A percentile compares a stretch with the other conserved stretches of the same genome.
Conservation (phyloP, 768 basidiomycete species). For the Russula virescens region DNA sequence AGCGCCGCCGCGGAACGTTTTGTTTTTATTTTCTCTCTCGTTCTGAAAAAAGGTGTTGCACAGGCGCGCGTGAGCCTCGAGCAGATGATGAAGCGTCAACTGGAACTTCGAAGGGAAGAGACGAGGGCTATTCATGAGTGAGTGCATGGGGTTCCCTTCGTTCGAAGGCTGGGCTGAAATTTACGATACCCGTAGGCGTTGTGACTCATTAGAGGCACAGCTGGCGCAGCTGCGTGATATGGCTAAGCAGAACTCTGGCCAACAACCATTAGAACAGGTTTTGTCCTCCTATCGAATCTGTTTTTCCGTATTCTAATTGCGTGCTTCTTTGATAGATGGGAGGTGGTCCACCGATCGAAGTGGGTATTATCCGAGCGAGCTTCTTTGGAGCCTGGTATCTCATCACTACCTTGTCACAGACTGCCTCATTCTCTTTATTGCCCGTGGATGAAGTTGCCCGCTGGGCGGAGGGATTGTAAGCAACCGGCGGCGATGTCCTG, state of each 20-base stretch:
- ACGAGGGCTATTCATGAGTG: conserved; percentile 65
- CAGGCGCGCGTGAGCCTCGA: conserved; percentile 80
- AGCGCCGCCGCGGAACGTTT: too few species aligned
- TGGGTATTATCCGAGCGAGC: neutral
- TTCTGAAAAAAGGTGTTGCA: neutral
- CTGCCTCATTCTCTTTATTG: conserved; percentile 17
- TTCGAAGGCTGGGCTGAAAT: neutral
- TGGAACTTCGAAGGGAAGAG: conserved; percentile 69
- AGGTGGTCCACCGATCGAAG: neutral
- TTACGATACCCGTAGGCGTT: conserved; percentile 47
- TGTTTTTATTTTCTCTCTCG: too few species aligned
- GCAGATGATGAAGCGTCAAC: conserved; percentile 72
- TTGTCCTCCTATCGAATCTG: neutral
- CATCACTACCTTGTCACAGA: neutral
- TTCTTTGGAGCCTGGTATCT: neutral
- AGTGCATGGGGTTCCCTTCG: conserved; percentile 26
- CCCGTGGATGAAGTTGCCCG: conserved; percentile 42
- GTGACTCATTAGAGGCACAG: conserved; percentile 60
- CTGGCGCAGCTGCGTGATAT: conserved; percentile 47
- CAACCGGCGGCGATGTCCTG: neutral
- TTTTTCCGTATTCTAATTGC: too few species aligned
- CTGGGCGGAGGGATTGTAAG: conserved; percentile 50
- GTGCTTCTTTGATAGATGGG: conserved; percentile 1
- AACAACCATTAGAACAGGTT: conserved; percentile 20
- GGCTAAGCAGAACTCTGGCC: conserved; percentile 6